These are phyloP conservation scores for Alternaria brassicae DNA, from an alignment of 2,329 filamentous ascomycete genomes.

Conservation along the genomic window DNA sequence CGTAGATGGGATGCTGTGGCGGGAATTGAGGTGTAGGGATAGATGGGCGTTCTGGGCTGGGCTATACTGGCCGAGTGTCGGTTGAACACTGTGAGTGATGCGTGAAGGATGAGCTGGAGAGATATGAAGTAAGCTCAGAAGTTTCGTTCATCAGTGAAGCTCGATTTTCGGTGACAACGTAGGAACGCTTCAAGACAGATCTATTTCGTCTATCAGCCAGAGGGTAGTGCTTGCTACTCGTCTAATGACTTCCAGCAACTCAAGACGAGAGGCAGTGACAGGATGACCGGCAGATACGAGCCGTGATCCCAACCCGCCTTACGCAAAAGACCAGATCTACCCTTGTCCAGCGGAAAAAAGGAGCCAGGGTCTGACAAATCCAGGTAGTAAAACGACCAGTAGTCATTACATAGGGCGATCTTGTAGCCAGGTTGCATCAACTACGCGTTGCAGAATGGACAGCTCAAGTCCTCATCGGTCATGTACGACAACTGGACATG, in stretches of 20 bases:
- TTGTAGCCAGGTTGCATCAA: neutral
- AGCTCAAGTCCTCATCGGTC: neutral
- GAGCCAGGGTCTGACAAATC: no score
- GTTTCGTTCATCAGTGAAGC: neutral
- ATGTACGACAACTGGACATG: slow-evolving; percentile 1
- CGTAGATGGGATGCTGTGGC: neutral
- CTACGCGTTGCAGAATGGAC: neutral
- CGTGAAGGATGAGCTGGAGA: neutral
- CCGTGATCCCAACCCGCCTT: neutral
- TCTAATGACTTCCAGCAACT: neutral
- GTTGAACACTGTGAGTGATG: neutral
- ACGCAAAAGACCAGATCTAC: neutral
- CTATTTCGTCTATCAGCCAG: neutral
- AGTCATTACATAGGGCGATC: neutral
- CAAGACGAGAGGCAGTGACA: neutral
- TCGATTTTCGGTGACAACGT: neutral
- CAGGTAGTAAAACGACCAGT: neutral
- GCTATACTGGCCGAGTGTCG: neutral
- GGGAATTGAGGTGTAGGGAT: neutral
- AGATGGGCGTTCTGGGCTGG: no score
- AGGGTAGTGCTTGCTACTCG: neutral
- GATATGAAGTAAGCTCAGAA: neutral
- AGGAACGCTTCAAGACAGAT: neutral
- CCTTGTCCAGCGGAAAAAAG: neutral
- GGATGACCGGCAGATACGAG: neutral